Conservation (phyloP, 2,329 filamentous ascomycete genomes). For the Ophiocordyceps robertsii region DNA sequence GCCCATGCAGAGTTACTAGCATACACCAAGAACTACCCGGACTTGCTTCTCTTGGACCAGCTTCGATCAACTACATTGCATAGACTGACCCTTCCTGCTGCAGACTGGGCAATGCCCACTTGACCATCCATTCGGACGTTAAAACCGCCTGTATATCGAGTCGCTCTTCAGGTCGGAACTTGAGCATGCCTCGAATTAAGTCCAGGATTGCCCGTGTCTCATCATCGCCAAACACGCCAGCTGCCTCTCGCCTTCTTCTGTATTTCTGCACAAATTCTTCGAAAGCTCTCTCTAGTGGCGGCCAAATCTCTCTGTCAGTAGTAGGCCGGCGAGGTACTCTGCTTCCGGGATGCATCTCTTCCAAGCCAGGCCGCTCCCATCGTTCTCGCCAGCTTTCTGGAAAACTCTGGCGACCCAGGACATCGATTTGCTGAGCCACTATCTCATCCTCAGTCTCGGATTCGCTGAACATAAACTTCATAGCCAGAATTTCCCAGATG, state of each 20-base stretch:
- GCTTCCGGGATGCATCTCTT: neutral
- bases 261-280: conserved; percentile 11
- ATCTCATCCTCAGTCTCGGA: conserved; percentile 7
- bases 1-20: neutral
- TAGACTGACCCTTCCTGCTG: neutral
- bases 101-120: conserved; percentile 12
- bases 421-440: conserved; percentile 9
- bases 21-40: neutral
- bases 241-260: conserved; percentile 5
- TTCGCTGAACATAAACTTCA: conserved; percentile 10
- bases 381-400: conserved; percentile 4
- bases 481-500: conserved; percentile 11
- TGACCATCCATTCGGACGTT: conserved; percentile 19
- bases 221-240: conserved; percentile 7
- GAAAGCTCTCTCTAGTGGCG: conserved; percentile 14
- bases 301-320: conserved; percentile 5
- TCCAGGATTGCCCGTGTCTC: conserved; percentile 11
- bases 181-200: conserved; percentile 17
- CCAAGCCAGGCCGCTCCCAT: conserved; percentile 2
- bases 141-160: conserved; percentile 15
- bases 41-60: neutral
- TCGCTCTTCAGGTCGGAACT: conserved; percentile 14
- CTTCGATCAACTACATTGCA: neutral
- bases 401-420: conserved; percentile 6
- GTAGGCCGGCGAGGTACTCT: neutral